Evolutionary conservation across 257 asterid genomes (phyloP).

Genomic region (Jacaranda copaia): DNA sequence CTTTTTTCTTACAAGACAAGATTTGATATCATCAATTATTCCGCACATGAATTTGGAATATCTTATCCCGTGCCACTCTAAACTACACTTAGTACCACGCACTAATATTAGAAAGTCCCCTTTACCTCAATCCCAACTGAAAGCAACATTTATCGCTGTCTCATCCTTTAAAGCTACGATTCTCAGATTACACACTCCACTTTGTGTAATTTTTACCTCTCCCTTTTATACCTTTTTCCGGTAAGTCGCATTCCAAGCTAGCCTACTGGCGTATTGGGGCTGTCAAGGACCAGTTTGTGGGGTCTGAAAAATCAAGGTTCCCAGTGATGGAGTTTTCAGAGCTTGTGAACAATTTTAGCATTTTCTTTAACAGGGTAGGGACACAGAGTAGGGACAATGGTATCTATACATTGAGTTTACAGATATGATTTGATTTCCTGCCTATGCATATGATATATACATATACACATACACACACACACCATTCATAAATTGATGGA

Average conservation of each 20-base stretch:
- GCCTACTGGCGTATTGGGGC: too few relatives aligned
- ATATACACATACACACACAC: too few relatives aligned
- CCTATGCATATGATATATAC: neutral
- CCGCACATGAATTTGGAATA: too few relatives aligned
- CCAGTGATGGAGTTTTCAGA: constrained; percentile 10
- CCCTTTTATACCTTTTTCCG: neutral
- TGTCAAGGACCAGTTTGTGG: constrained; percentile 30
- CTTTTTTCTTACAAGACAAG: too few relatives aligned
- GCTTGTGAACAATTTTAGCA: constrained; percentile 15
- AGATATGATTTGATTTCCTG: constrained; percentile 33
- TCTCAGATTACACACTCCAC: constrained; percentile 38
- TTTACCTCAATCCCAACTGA: constrained; percentile 37
- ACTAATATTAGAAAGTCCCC: constrained; percentile 8
- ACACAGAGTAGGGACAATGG: constrained; percentile 37
- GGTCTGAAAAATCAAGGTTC: constrained; percentile 34
- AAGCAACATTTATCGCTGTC: constrained; percentile 57
- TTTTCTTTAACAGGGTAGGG: constrained; percentile 31
- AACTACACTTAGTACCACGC: constrained; percentile 15
- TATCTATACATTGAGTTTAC: constrained; percentile 29
- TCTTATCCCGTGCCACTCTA: neutral
- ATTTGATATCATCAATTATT: too few relatives aligned
- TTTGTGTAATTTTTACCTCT: constrained; percentile 32
- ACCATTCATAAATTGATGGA: neutral
- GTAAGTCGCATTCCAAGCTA: neutral
- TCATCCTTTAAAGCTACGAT: constrained; percentile 50